phyloP scores from a whole-genome alignment of 2,329 filamentous ascomycete species.

The Corynespora cassiicola region DNA sequence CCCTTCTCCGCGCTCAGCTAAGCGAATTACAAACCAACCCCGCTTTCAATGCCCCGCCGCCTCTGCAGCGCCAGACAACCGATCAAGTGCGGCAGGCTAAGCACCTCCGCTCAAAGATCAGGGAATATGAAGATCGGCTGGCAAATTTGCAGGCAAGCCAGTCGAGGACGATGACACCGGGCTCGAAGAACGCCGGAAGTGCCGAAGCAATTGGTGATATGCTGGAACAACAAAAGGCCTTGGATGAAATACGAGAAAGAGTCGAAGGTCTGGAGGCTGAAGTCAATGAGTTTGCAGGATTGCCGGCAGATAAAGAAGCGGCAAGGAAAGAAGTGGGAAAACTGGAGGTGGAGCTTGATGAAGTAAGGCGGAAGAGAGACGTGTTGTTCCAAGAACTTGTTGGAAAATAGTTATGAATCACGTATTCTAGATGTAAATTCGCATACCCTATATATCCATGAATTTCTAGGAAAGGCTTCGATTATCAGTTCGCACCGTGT shows the following conservation, averaged over 20 bases:
- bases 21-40: constrained; percentile 35
- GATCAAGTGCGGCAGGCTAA: constrained; percentile 76
- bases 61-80: constrained; percentile 72
- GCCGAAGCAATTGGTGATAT: constrained; percentile 64
- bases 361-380: constrained; percentile 70
- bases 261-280: constrained; percentile 68
- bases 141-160: constrained; percentile 45
- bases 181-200: constrained; percentile 43
- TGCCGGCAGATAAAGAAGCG: constrained; percentile 73
- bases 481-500: too few relatives aligned
- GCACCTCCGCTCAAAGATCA: constrained; percentile 68
- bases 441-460: too few relatives aligned
- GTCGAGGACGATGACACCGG: constrained; percentile 24
- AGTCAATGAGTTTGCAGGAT: constrained; percentile 70
- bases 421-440: too few relatives aligned
- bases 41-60: constrained; percentile 54
- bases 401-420: constrained; percentile 49
- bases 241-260: constrained; percentile 64
- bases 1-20: constrained; percentile 37
- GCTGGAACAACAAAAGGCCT: constrained; percentile 65
- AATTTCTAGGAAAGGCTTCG: too few relatives aligned
- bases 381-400: constrained; percentile 76
- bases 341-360: constrained; percentile 68
- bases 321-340: constrained; percentile 75
- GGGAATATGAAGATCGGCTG: constrained; percentile 62